Evolutionary conservation across 2,329 filamentous ascomycete genomes (phyloP), one percentile per base, ranked within the genome.

Genomic region (Furcasterigmium sp.): DNA sequence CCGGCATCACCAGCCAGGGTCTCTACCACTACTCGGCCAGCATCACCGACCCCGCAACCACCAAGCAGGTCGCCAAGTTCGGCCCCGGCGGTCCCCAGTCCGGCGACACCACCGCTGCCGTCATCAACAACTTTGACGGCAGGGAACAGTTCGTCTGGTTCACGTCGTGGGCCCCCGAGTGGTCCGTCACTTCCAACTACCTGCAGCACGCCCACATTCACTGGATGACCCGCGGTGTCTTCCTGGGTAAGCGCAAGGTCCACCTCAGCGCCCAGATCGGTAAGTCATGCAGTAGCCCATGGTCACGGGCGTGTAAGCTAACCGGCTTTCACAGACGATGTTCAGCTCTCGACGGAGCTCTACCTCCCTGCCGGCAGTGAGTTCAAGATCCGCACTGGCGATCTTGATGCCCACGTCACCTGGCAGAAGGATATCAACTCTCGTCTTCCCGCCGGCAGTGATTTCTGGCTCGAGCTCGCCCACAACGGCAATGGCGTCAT

Each of bases 61-160:
- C 78, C 15, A 72, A 66, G 56, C 62, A 73, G 39, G 67, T 82
- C 51, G 78, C 76, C 7, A 61, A 68, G 20, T 80, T 80, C 53
- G 69, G 60, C 8, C 58, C 68, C n/a, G 64, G 64, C 45, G 68
- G 66, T 3, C 53, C 58, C 10, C 68, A 65, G 46, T 42, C 56
- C 3, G 55, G 45, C 13, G 57, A 57, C 19, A 69, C 65, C 20
- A 74, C 69, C 18, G 79, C 78, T 39, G 78, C 70, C 32, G 76
- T 83, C 41, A 79, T 82, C 56, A 82, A 81, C 56, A 70, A 72
- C 46, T 74, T 79, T 49, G 64, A 65, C 42, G 69, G 69, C 13
- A 69, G 79, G 46, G 67, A 82, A 60, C 77, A 82, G 59, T 79
- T 82, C 75, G 78, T 71, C 3, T 82, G 75, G 63, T 82, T 82